Evolutionary conservation across 352 stramenopile species (phyloP), one percentile per base, ranked within the genome.

Genomic region (Blastocystis sp.): DNA sequence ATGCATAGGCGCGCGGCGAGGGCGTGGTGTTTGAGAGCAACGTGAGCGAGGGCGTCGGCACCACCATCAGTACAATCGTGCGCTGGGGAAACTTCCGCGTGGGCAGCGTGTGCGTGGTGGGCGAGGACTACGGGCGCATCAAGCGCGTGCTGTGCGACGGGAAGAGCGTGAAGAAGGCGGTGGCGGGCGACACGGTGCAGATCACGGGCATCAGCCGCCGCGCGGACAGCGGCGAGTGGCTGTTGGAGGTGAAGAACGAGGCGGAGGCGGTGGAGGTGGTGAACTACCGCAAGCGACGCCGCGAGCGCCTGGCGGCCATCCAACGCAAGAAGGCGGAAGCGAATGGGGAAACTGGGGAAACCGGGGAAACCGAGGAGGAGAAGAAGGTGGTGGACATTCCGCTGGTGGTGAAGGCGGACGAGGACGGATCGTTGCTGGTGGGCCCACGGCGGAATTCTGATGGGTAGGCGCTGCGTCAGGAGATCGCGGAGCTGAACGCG

Each of bases 341-440:
- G 43, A 65, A 89, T 11, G 92, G 92, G 34, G 90, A 89, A 21
- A 89, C 89, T 23, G 92, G 94, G 67, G 91, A 93, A 21, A 91
- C 90, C 0, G 97, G 98, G 89, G 92, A 97, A 81, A 90, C 92
- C 19, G 95, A 96, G 82, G 92, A 97, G 2, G 48, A 52, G 28
- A 43, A 40, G 41, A 41, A 52, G 2, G 17, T 59, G 34, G 19
- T 21, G 45, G 3, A 86, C 88, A 94, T 99, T 86, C 96, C 94
- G 43, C 95, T 99, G 65, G 93, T 99, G 43, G 92, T 99, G 41
- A 99, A 99, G 91, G 97, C 96, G 17, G 96, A 99, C 90, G 95
- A 95, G n/a, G 94, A 98, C 74, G 96, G 96, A 65, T 95, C 96
- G 59, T 95, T 98, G 34, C 93, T 98, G 78, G 96, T 97, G n/a